Conservation (phyloP, 371 early-diverging fungal genomes). For the Lichtheimia corymbifera region DNA sequence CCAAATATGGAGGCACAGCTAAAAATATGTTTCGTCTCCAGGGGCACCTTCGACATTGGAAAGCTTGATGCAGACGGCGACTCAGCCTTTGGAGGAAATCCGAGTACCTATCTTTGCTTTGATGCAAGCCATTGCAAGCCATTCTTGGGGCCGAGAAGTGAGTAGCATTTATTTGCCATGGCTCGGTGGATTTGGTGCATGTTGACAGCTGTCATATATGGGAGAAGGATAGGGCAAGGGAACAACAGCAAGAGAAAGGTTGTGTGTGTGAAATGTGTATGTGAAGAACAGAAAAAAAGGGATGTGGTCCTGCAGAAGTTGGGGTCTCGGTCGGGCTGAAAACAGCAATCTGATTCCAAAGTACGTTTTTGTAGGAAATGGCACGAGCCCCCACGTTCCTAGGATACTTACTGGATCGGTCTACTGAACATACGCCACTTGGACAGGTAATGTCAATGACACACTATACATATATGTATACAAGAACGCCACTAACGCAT, state of each 20-base stretch:
- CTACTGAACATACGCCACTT: constrained; percentile 34
- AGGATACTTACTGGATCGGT: constrained; percentile 47
- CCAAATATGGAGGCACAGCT: constrained; percentile 1
- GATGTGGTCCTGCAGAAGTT: neutral
- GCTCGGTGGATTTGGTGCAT: too few species aligned
- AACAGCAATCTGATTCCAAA: neutral
- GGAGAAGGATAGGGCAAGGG: constrained; percentile 1
- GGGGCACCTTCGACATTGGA: constrained; percentile 17
- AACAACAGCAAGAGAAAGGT: neutral
- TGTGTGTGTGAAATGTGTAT: neutral
- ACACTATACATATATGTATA: neutral
- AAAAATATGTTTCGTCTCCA: constrained; percentile 15
- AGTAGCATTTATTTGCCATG: neutral
- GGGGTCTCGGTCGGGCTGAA: neutral
- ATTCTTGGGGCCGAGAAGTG: constrained; percentile 46
- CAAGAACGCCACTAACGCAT: neutral
- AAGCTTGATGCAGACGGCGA: constrained; percentile 31
- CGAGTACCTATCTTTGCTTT: constrained; percentile 44
- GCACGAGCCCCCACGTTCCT: constrained; percentile 38
- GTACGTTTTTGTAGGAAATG: constrained; percentile 23
- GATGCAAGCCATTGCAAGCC: constrained; percentile 42
- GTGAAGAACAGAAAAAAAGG: neutral
- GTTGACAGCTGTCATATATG: too few species aligned
- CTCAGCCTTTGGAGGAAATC: constrained; percentile 40
- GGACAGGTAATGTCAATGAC: constrained; percentile 40